Evolutionary conservation across 2,329 filamentous ascomycete species (phyloP), one percentile per base, ranked within the genome.

Genomic region (Chrysoporthe austroafricana): DNA sequence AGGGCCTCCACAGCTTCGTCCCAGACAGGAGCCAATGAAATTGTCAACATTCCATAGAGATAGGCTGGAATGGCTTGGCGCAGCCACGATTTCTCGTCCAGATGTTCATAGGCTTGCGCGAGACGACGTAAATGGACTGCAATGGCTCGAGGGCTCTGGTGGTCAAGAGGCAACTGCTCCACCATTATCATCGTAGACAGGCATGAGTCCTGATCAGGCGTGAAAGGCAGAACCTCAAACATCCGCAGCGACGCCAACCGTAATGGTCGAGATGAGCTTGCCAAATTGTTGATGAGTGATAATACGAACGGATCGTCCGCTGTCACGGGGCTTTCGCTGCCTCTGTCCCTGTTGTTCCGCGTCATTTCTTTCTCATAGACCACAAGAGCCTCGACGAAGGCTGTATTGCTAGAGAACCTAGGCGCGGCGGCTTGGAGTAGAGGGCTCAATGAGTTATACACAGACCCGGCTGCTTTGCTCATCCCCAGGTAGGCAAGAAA

Each of bases 111-210:
- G 42, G 79, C 79, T 64, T 84, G 80, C 16, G 90, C 84, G 56
- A 97, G 84, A 74, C 93, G 94, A 59, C 95, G 91, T 64, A 97
- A 86, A 70, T 95, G 89, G 86, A 97, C 96, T 2, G 92, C 90
- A 44, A 97, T 87, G 21, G 88, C 88, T 66, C 96, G 88, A 62
- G 89, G 87, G 62, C 91, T 93, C 66, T 94, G 88, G 4, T 97
- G 83, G 59, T 87, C 88, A n/a, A 97, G 79, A 0, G 92, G 89
- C 6, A 90, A 92, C 70, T 93, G 86, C 77, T 98, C 94, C 18
- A 94, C 88, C 70, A 93, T 86, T 18, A 94, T 84, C 79, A 97
- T 95, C 7, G 88, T 84, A 7, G 82, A 80, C 34, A 92, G 78
- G 7, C 83, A 80, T 42, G 87, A 76, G 58, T 84, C 79, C 69